A percentile compares a stretch with the other conserved stretches of the same genome.
Evolutionary conservation across 768 basidiomycete genomes (phyloP).

Genomic region (Tricholoma terreum): DNA sequence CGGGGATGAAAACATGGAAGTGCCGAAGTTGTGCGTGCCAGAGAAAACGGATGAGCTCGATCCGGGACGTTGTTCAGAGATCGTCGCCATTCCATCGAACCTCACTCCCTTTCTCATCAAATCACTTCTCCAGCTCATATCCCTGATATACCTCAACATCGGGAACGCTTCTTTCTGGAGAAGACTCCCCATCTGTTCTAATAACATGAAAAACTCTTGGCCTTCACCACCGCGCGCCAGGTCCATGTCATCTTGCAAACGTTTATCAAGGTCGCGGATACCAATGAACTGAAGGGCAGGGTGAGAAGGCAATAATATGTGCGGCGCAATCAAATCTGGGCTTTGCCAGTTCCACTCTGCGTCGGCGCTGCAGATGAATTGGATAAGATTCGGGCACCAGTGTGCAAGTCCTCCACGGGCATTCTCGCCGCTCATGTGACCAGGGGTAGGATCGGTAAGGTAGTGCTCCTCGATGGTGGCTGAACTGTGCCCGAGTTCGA

Average conservation of each 20-base stretch:
- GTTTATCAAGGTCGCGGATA: constrained; percentile 66
- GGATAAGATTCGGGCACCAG: constrained; percentile 66
- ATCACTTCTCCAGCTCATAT: constrained; percentile 61
- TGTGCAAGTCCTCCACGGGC: constrained; percentile 50
- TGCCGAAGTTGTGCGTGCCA: background rate
- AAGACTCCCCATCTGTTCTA: constrained; percentile 62
- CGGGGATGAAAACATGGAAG: background rate
- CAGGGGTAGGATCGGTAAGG: constrained; percentile 44
- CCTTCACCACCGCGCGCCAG: constrained; percentile 7
- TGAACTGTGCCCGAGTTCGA: constrained; percentile 72
- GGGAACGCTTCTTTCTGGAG: constrained; percentile 62
- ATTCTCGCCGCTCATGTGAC: constrained; percentile 28
- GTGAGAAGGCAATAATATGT: constrained; percentile 65
- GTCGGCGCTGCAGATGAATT: constrained; percentile 74
- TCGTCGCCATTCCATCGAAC: background rate
- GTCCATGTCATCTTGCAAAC: constrained; percentile 46
- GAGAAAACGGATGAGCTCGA: too few species aligned
- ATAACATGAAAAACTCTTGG: constrained; percentile 54
- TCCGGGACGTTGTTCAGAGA: too few species aligned
- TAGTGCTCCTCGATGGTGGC: constrained; percentile 67
- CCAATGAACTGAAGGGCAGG: constrained; percentile 62
- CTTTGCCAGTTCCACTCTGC: constrained; percentile 80
- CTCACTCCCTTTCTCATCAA: constrained; percentile 39
- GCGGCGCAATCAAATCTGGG: constrained; percentile 81
- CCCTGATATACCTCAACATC: constrained; percentile 54